phyloP scores from a whole-genome alignment of 2,329 filamentous ascomycete species.

The Cladosporium phlei region DNA sequence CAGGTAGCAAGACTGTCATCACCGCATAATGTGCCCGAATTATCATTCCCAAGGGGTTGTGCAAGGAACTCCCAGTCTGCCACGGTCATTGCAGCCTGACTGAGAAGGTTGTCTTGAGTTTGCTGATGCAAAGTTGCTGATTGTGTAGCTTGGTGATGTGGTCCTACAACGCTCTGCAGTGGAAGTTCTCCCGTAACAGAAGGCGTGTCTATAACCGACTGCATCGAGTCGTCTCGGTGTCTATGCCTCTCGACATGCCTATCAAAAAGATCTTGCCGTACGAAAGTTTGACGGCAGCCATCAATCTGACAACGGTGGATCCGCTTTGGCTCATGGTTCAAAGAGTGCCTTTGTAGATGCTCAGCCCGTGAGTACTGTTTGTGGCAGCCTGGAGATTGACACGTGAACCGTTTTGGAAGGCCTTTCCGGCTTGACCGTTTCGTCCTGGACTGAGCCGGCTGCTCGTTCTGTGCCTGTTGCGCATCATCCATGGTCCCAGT shows the following conservation, averaged over 20 bases:
- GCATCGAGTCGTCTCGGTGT: no score
- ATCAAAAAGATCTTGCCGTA: conserved; percentile 83
- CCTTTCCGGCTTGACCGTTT: conserved; percentile 67
- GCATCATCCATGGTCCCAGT: background rate
- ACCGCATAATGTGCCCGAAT: conserved; percentile 69
- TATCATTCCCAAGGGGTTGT: conserved; percentile 52
- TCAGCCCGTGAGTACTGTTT: conserved; percentile 94
- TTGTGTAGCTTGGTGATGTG: background rate
- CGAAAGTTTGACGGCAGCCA: conserved; percentile 84
- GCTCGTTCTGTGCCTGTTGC: background rate
- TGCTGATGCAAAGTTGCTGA: background rate
- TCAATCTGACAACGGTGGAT: conserved; percentile 87
- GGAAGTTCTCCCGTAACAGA: no score
- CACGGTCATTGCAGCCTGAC: background rate
- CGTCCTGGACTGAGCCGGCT: conserved; percentile 15
- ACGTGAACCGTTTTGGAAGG: conserved; percentile 63
- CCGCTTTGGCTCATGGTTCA: conserved; percentile 90
- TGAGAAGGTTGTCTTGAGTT: conserved; percentile 48
- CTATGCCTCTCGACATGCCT: conserved; percentile 45
- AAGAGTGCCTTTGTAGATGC: conserved; percentile 87
- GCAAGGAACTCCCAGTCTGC: background rate
- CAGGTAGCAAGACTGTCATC: conserved; percentile 26
- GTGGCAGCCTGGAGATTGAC: conserved; percentile 76
- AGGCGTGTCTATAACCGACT: no score
- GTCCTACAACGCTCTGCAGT: background rate